Percentiles rank a stretch among this genome's conserved stretches.
Conservation (phyloP, 306 rosid species). For the Cicer arietinum region DNA sequence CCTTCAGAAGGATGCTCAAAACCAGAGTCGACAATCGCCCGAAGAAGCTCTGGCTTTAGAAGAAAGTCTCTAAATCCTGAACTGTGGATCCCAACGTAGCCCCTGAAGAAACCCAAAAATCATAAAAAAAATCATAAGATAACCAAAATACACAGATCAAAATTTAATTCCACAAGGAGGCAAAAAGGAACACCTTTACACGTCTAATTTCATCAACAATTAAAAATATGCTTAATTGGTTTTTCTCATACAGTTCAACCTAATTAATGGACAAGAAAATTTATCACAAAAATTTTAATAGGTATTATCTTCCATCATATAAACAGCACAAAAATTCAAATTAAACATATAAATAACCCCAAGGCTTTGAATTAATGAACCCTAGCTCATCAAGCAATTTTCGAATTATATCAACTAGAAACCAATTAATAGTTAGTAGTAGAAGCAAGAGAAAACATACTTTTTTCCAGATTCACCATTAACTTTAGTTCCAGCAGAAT, state of each 20-base stretch:
- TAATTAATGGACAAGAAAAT: background rate
- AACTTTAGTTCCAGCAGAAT: constrained; percentile 72
- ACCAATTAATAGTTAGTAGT: background rate
- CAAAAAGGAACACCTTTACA: background rate
- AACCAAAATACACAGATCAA: background rate
- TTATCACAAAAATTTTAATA: background rate
- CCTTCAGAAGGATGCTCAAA: constrained; percentile 99
- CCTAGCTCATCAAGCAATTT: background rate
- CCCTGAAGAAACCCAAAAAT: constrained; percentile 53
- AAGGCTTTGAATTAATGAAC: background rate
- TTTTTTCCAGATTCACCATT: constrained; percentile 92
- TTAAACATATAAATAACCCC: background rate
- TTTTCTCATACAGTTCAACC: background rate
- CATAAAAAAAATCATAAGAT: background rate
- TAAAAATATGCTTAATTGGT: background rate
- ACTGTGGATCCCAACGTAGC: constrained; percentile 99
- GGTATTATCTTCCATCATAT: background rate
- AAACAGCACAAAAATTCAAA: background rate
- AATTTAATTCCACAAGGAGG: background rate
- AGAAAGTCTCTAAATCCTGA: constrained; percentile 99
- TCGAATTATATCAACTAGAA: background rate
- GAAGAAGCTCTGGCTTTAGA: constrained; percentile 97
- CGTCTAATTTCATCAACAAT: background rate
- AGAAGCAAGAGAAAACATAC: constrained; percentile 50
- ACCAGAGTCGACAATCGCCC: constrained; percentile 96